Percentiles rank a stretch among this genome's conserved stretches.
phyloP scores from a whole-genome alignment of 2,329 filamentous ascomycete genomes.

The Diaporthe vexans region DNA sequence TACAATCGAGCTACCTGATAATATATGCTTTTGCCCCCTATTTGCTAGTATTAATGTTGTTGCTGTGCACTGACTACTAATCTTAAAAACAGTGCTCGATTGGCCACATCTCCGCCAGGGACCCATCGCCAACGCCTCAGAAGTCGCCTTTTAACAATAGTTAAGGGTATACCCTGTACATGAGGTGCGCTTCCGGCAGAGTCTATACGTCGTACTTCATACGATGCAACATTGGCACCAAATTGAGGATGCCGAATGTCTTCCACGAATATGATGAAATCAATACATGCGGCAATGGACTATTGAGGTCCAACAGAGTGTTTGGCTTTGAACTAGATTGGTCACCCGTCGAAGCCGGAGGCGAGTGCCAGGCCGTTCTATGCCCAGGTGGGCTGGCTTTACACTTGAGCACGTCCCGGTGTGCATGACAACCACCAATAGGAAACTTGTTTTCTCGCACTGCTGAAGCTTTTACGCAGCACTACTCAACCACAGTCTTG shows the following conservation, averaged over 20 bases:
- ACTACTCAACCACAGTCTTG: background rate
- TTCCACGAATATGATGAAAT: background rate
- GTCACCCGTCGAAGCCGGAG: background rate
- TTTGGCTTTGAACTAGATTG: background rate
- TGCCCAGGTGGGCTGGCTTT: no score
- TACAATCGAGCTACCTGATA: no score
- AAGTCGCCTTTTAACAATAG: no score
- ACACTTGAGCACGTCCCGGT: background rate
- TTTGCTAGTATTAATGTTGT: no score
- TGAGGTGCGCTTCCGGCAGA: background rate
- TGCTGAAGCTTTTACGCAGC: background rate
- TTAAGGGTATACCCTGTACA: no score
- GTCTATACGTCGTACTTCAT: slow-evolving; percentile 7
- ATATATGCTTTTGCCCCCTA: no score
- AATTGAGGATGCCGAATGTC: background rate
- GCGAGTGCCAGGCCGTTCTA: background rate
- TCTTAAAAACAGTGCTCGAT: no score
- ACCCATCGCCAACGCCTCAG: no score
- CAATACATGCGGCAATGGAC: background rate
- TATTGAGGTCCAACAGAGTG: background rate
- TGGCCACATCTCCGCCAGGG: no score
- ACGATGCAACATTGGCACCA: background rate
- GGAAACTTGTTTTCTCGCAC: no score
- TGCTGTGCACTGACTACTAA: no score
- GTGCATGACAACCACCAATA: background rate